Evolutionary conservation across 768 basidiomycete genomes (phyloP).

Genomic region (Boletus tomentosulus): DNA sequence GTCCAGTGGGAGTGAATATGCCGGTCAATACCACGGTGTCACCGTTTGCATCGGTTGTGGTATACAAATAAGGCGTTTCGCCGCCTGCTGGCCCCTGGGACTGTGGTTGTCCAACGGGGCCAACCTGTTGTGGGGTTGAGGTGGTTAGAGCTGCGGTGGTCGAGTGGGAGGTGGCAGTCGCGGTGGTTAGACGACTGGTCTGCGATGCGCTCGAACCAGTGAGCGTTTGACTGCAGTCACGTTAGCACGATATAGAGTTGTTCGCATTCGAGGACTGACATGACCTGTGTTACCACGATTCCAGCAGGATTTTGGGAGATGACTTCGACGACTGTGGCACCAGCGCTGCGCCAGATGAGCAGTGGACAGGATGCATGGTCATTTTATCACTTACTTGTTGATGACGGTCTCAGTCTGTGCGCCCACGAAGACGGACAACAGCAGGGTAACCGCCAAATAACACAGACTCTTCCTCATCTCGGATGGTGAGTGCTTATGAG

Average conservation of each 20-base stretch:
- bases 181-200: constrained; percentile 17
- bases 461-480: constrained; percentile 16
- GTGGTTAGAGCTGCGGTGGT: constrained; percentile 23
- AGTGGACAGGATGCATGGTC: neutral
- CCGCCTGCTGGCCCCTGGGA: constrained; percentile 37
- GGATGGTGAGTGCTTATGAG: neutral
- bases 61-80: constrained; percentile 48
- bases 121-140: constrained; percentile 15
- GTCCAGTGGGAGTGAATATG: constrained; percentile 32
- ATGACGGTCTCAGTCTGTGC: constrained; percentile 48
- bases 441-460: constrained; percentile 12
- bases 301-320: constrained; percentile 40
- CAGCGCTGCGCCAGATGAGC: constrained; percentile 35
- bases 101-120: constrained; percentile 51
- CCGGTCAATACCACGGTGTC: constrained; percentile 19
- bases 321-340: constrained; percentile 50
- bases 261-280: constrained; percentile 34
- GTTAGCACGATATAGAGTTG: constrained; percentile 5
- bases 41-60: constrained; percentile 38
- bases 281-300: constrained; percentile 35
- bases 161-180: constrained; percentile 7
- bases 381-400: constrained; percentile 42
- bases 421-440: constrained; percentile 18
- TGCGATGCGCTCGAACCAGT: constrained; percentile 6
- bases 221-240: constrained; percentile 11